A percentile compares a stretch with the other conserved stretches of the same genome.
phyloP scores from a whole-genome alignment of 305 asterid species.

The Ajuga reptans region DNA sequence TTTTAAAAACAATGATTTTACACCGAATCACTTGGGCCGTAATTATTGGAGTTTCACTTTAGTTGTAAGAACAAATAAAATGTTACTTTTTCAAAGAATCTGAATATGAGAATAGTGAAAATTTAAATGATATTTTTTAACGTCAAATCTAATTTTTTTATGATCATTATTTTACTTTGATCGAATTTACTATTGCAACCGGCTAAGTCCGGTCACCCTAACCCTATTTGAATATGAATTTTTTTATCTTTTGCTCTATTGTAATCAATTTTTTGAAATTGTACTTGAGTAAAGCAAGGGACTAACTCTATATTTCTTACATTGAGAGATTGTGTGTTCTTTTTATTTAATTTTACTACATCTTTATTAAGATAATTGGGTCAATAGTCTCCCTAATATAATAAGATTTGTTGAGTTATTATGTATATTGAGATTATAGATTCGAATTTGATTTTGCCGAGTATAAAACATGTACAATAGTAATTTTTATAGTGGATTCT shows the following conservation, averaged over 20 bases:
- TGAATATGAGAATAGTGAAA: constrained; percentile 38
- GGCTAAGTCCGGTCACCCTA: constrained; percentile 35
- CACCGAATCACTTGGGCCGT: constrained; percentile 23
- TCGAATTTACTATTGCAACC: constrained; percentile 34
- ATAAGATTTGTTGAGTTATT: neutral
- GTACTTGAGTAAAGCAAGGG: too few species aligned
- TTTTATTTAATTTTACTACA: neutral
- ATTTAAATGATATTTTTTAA: constrained; percentile 55
- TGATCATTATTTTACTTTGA: constrained; percentile 47
- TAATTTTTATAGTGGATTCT: too few species aligned
- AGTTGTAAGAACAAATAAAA: neutral
- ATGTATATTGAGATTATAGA: too few species aligned
- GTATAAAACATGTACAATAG: too few species aligned
- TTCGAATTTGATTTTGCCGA: too few species aligned
- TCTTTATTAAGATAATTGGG: neutral
- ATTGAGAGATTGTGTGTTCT: neutral
- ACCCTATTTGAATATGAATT: neutral
- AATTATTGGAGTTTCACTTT: constrained; percentile 24
- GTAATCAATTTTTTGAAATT: neutral
- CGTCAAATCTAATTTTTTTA: constrained; percentile 50
- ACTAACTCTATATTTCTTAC: too few species aligned
- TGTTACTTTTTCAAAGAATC: neutral
- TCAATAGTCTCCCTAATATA: neutral
- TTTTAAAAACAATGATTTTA: neutral
- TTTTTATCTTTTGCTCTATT: too few species aligned